A percentile compares a stretch with the other conserved stretches of the same genome.
Evolutionary conservation across 148 eudicot genomes (phyloP).

Genomic region (Pouteria glomerata): DNA sequence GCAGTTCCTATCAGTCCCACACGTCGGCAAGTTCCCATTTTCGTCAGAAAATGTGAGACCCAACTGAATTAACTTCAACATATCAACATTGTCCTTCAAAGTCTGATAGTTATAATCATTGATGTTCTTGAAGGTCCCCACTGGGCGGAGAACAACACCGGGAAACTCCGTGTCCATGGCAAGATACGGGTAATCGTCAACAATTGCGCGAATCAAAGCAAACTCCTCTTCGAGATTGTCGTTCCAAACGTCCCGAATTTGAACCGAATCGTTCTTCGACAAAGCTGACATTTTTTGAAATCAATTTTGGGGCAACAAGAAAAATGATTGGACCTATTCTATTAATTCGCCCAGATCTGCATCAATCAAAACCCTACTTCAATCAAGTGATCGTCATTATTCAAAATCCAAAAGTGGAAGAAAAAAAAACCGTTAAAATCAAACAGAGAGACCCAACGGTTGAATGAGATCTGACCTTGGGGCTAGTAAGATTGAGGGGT

Average conservation of each 20-base stretch:
- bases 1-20: conserved; percentile 8
- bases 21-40: conserved; percentile 12
- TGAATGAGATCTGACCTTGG: not conserved
- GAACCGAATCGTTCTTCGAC: conserved; percentile 2
- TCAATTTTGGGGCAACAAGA: too few relatives aligned
- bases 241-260: conserved; percentile 17
- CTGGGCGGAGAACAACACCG: conserved; percentile 18
- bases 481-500: not conserved
- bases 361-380: too few relatives aligned
- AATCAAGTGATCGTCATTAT: too few relatives aligned
- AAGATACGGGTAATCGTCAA: conserved; percentile 19
- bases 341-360: too few relatives aligned
- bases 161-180: conserved; percentile 29
- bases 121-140: conserved; percentile 10
- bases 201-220: conserved; percentile 20
- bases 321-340: too few relatives aligned
- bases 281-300: conserved; percentile 11
- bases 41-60: conserved; percentile 17
- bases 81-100: too few relatives aligned
- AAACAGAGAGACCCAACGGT: not conserved
- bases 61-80: conserved; percentile 18
- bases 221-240: conserved; percentile 28
- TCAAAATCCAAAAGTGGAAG: not conserved
- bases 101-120: conserved; percentile 15
- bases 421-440: not conserved